These are phyloP conservation scores for Cordyceps cicadae DNA, from an alignment of 2,329 filamentous ascomycete species.

Conservation along the genomic window DNA sequence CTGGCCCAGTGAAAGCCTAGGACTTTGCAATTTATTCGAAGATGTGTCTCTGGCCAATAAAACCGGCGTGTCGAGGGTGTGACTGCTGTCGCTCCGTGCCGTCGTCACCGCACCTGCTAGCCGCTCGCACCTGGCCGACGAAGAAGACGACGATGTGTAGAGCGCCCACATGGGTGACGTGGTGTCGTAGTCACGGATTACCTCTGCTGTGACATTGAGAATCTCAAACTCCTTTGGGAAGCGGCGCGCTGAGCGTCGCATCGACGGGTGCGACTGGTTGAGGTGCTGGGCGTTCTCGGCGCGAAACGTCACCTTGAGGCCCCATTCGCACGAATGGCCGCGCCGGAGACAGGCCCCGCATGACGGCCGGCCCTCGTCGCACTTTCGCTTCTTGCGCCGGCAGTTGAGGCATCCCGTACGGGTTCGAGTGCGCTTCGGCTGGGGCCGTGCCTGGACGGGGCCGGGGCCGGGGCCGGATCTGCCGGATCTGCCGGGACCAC, in stretches of 20 bases:
- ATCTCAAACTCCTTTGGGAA: constrained; percentile 26
- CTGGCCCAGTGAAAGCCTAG: neutral
- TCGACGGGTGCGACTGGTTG: constrained; percentile 25
- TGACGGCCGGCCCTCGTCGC: constrained; percentile 27
- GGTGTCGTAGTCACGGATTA: constrained; percentile 26
- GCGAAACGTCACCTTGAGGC: constrained; percentile 29
- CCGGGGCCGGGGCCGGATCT: too few species aligned
- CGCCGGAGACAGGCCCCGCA: constrained; percentile 27
- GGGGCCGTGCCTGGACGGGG: neutral
- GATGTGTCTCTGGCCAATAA: neutral
- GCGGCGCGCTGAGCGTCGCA: constrained; percentile 22
- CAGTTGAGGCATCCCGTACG: constrained; percentile 31
- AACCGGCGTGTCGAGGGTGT: constrained; percentile 2
- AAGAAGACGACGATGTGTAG: neutral
- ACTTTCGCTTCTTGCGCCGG: constrained; percentile 31
- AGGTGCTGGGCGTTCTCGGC: constrained; percentile 28
- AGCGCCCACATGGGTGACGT: constrained; percentile 6
- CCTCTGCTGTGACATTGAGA: constrained; percentile 28
- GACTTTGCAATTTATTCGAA: neutral
- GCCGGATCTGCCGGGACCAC: neutral
- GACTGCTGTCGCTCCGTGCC: neutral
- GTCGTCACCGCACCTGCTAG: neutral
- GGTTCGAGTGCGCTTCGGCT: constrained; percentile 24
- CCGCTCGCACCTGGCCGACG: neutral
- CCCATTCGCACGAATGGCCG: constrained; percentile 28